Percentiles rank a stretch among this genome's conserved stretches.
Conservation (phyloP, 2,329 filamentous ascomycete species). For the Amauroascus verrucosus region DNA sequence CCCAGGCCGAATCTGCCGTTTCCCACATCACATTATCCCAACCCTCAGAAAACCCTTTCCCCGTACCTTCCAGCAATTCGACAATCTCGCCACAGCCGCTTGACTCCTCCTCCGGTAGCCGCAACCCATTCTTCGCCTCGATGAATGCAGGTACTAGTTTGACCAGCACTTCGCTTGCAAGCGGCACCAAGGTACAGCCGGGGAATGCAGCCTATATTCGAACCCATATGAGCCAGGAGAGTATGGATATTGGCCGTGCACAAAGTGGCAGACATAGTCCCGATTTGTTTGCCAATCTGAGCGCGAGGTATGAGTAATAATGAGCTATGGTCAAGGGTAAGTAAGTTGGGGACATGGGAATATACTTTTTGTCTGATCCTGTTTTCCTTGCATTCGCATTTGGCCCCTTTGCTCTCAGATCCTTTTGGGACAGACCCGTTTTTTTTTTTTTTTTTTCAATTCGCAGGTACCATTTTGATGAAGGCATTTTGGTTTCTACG, state of each 20-base stretch:
- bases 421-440: background rate
- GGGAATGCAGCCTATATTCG: slow-evolving; percentile 11
- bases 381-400: slow-evolving; percentile 5
- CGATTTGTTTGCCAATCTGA: slow-evolving; percentile 43
- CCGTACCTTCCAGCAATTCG: slow-evolving; percentile 15
- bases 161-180: slow-evolving; percentile 16
- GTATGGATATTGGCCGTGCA: slow-evolving; percentile 38
- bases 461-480: background rate
- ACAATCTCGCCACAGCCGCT: background rate
- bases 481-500: background rate
- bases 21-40: slow-evolving; percentile 24
- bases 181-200: background rate
- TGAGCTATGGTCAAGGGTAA: background rate
- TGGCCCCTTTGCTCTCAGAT: background rate
- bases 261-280: slow-evolving; percentile 42
- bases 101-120: slow-evolving; percentile 14
- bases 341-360: background rate
- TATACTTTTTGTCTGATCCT: slow-evolving; percentile 1
- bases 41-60: slow-evolving; percentile 21
- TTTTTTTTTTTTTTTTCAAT: too few relatives aligned
- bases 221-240: slow-evolving; percentile 40
- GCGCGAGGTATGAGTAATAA: slow-evolving; percentile 34
- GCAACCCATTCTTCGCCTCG: slow-evolving; percentile 27
- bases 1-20: slow-evolving; percentile 19
- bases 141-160: slow-evolving; percentile 6